A percentile compares a stretch with the other conserved stretches of the same genome.
Conservation (phyloP, 352 stramenopile genomes). For the Pilasporangium apinafurcum region DNA sequence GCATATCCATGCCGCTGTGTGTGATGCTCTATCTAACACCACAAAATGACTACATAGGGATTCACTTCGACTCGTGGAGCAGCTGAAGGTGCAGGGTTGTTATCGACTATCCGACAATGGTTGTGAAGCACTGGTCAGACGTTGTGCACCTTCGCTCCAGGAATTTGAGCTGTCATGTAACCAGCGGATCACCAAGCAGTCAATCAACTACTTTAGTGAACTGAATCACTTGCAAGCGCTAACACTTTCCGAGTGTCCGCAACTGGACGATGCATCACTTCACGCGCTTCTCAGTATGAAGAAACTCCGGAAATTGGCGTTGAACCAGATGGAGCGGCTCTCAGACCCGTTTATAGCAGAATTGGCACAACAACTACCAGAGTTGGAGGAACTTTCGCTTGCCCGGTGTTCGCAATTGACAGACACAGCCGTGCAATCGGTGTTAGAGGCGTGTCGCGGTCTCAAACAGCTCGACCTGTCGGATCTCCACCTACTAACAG, state of each 20-base stretch:
- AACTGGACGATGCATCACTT: constrained; percentile 56
- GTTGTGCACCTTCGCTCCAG: constrained; percentile 63
- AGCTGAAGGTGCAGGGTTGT: constrained; percentile 62
- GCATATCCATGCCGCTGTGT: neutral
- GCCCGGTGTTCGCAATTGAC: constrained; percentile 66
- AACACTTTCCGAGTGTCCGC: constrained; percentile 69
- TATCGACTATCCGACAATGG: constrained; percentile 71
- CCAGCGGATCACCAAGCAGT: constrained; percentile 69
- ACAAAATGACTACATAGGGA: too few relatives aligned
- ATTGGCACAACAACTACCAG: constrained; percentile 42
- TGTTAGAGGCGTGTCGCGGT: constrained; percentile 51
- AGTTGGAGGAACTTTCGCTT: constrained; percentile 63
- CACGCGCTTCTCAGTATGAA: constrained; percentile 58
- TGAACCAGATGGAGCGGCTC: constrained; percentile 77
- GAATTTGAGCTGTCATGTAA: constrained; percentile 78
- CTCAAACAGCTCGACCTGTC: constrained; percentile 61
- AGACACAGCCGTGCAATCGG: constrained; percentile 28
- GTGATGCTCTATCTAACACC: too few relatives aligned
- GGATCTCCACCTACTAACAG: constrained; percentile 62
- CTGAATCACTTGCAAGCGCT: constrained; percentile 58
- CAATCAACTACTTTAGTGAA: constrained; percentile 70
- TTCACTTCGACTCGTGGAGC: constrained; percentile 53
- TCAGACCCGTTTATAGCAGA: constrained; percentile 49
- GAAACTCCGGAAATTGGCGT: constrained; percentile 47
- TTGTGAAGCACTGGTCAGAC: constrained; percentile 54